phyloP scores from a whole-genome alignment of 225 moss, liverwort and hornwort genomes.

The Pseudoscleropodium purum region DNA sequence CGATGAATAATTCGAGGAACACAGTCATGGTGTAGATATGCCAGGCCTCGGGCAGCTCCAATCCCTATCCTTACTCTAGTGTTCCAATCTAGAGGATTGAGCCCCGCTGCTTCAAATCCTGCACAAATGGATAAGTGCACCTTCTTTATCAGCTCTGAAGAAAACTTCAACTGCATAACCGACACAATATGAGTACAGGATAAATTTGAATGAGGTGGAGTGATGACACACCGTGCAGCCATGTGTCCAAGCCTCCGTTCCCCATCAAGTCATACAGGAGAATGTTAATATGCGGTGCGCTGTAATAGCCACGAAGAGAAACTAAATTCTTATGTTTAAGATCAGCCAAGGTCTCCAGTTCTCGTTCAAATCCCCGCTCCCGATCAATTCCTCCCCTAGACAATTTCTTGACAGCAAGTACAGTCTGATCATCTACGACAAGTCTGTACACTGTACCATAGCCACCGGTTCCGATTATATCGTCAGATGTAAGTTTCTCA shows the following conservation, averaged over 20 bases:
- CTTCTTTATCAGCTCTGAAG: background rate
- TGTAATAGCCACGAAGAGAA: constrained; percentile 83
- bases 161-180: background rate
- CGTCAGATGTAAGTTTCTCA: constrained; percentile 59
- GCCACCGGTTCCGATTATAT: constrained; percentile 82
- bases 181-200: background rate
- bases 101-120: constrained; percentile 46
- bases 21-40: constrained; percentile 85
- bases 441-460: constrained; percentile 86
- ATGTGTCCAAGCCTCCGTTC: constrained; percentile 64
- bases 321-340: constrained; percentile 84
- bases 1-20: constrained; percentile 84
- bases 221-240: constrained; percentile 53
- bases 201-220: background rate
- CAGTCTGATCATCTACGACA: constrained; percentile 63
- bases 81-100: constrained; percentile 55
- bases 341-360: constrained; percentile 76
- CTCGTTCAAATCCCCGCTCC: constrained; percentile 76
- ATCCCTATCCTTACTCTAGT: constrained; percentile 51
- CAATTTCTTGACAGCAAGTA: constrained; percentile 82
- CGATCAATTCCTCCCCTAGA: constrained; percentile 47
- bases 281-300: constrained; percentile 64
- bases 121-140: background rate
- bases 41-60: constrained; percentile 66
- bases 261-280: constrained; percentile 78